These are phyloP conservation scores for Geotrichum aggregatum DNA, from an alignment of 1,139 yeast genomes.

Conservation along the genomic window DNA sequence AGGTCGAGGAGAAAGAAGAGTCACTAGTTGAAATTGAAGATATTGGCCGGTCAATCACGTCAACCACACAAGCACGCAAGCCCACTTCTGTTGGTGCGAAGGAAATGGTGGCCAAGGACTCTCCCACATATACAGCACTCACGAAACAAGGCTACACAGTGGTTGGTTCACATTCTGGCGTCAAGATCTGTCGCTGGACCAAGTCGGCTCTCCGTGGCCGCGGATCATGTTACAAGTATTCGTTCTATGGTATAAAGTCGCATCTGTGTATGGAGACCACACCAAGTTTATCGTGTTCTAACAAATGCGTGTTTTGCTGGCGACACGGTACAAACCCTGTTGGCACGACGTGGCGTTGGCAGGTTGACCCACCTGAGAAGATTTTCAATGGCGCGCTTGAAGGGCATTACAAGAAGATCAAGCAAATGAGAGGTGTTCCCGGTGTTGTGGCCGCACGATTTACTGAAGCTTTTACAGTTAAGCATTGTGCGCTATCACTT, in stretches of 20 bases:
- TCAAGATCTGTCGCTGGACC: constrained; percentile 94
- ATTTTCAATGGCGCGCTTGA: constrained; percentile 79
- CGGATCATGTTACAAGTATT: constrained; percentile 90
- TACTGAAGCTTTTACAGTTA: constrained; percentile 82
- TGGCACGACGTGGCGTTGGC: constrained; percentile 96
- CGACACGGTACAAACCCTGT: constrained; percentile 97
- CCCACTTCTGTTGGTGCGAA: constrained; percentile 45
- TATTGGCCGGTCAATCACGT: constrained; percentile 49
- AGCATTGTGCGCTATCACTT: constrained; percentile 85
- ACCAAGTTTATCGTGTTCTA: constrained; percentile 88
- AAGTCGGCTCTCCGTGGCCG: constrained; percentile 90
- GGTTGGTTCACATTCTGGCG: constrained; percentile 94
- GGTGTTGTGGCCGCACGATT: constrained; percentile 88
- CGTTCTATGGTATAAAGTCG: constrained; percentile 83
- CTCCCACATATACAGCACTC: constrained; percentile 82
- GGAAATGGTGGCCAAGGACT: constrained; percentile 84
- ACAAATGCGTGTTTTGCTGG: constrained; percentile 96
- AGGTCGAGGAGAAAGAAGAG: constrained; percentile 35
- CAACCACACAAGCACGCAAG: constrained; percentile 19
- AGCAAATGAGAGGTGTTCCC: constrained; percentile 93
- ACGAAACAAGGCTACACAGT: constrained; percentile 92
- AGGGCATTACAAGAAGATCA: constrained; percentile 87
- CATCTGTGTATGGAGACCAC: constrained; percentile 96
- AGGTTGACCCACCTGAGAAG: constrained; percentile 80
- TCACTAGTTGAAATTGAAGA: constrained; percentile 74